These are phyloP conservation scores for Aspergillus pseudotamarii DNA, from an alignment of 2,329 filamentous ascomycete species.

Conservation along the genomic window DNA sequence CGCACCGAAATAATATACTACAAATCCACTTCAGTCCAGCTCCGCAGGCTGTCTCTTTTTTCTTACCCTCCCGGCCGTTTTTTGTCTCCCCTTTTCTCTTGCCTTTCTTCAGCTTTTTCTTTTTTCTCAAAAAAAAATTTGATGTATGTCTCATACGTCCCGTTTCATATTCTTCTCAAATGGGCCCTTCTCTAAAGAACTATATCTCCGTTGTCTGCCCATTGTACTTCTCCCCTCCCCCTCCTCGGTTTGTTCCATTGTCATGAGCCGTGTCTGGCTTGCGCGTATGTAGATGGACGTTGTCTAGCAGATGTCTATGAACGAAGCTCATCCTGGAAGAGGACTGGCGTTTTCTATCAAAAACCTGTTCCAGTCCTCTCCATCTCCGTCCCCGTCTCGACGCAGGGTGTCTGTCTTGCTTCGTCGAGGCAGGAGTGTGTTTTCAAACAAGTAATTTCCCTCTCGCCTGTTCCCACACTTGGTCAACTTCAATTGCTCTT, in stretches of 20 bases:
- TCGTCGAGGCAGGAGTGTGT: slow-evolving; percentile 39
- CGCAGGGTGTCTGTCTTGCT: slow-evolving; percentile 35
- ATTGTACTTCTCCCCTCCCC: slow-evolving; percentile 12
- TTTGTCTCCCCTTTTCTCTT: slow-evolving; percentile 12
- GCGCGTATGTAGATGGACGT: slow-evolving; percentile 30
- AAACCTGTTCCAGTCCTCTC: slow-evolving; percentile 36
- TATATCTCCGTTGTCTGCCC: slow-evolving; percentile 6
- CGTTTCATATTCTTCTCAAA: slow-evolving; percentile 27
- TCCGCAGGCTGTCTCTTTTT: slow-evolving; percentile 21
- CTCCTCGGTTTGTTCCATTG: slow-evolving; percentile 15
- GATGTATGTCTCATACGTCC: slow-evolving; percentile 22
- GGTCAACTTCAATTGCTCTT: slow-evolving; percentile 1
- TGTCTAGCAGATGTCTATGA: slow-evolving; percentile 39
- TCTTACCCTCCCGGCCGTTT: slow-evolving; percentile 9
- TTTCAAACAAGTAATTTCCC: slow-evolving; percentile 36
- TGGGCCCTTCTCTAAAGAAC: slow-evolving; percentile 20
- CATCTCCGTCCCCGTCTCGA: slow-evolving; percentile 31
- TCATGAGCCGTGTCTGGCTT: slow-evolving; percentile 24
- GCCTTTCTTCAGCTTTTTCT: slow-evolving; percentile 7
- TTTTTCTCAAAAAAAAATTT: slow-evolving; percentile 4
- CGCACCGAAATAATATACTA: slow-evolving; percentile 19
- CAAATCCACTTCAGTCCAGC: slow-evolving; percentile 24
- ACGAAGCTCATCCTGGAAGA: slow-evolving; percentile 35
- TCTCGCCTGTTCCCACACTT: background rate
- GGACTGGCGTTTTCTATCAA: slow-evolving; percentile 34